Evolutionary conservation across 2,329 filamentous ascomycete species (phyloP), one percentile per base, ranked within the genome.

Genomic region (Cyclaneusma minus): DNA sequence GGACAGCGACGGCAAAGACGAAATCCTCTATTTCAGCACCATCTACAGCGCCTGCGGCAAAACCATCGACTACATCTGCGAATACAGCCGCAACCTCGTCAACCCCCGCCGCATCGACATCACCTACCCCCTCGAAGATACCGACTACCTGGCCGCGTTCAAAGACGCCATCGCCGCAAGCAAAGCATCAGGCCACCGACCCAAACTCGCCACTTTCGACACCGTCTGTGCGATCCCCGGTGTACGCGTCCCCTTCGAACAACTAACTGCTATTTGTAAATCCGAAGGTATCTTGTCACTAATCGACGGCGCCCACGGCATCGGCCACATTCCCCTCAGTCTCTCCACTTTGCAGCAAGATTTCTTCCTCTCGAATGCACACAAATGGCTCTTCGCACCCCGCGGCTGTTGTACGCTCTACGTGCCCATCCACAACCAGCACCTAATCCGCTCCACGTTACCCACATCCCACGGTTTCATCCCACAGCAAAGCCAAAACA

Each of bases 311-410:
- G 87, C 87, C 0, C 87, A 95, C 50, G 76, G 77, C 1, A 55
- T 92, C 13, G 87, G 87, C 2, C 77, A 89, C 50, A 62, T 93
- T 6, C 58, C 64, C 1, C 49, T 94, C 6, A 68, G 91, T 48
- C 52, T 94, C 9, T 36, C 45, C 0, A 48, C 52, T 4, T 54
- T 84, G 3, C 67, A 84, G 35, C 74, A 83, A 0, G 85, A 94
- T 49, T 94, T 92, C 54, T 81, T 91, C 43, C 65, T 87, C 9
- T 76, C 64, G 29, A 94, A 94, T 48, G 81, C 73, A 40, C 81
- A 92, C 56, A 92, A 92, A 57, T 95, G 87, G 87, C 68, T 94
- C 6, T 74, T 70, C 43, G 68, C 70, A 1, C 87, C 85, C 1
- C 71, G 85, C 16, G 77, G 75, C 10, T 84, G 78, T 45, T 83